These are phyloP conservation scores for Saccharomyces jurei DNA, from an alignment of 805 yeast species.

Conservation along the genomic window DNA sequence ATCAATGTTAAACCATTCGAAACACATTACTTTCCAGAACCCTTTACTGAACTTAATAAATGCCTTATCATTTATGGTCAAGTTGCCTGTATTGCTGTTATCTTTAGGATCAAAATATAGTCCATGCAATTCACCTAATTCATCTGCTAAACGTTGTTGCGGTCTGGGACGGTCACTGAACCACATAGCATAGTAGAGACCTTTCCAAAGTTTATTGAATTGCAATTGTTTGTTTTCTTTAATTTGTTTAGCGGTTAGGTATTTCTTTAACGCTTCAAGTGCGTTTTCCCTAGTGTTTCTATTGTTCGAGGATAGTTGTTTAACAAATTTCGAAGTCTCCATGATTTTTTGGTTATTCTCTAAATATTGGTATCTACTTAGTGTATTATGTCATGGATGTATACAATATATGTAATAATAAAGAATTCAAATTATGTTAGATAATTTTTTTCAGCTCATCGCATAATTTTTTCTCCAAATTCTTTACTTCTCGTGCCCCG, in stretches of 20 bases:
- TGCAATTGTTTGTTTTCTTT: conserved; percentile 41
- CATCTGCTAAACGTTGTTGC: conserved; percentile 75
- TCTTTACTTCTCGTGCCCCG: not conserved
- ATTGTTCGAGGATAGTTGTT: conserved; percentile 75
- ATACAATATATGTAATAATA: not conserved
- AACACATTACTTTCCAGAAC: conserved; percentile 70
- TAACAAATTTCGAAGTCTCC: conserved; percentile 51
- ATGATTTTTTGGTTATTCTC: conserved; percentile 7
- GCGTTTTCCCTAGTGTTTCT: conserved; percentile 68
- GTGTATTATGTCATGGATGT: not conserved
- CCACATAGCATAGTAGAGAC: conserved; percentile 95
- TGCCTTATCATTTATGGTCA: conserved; percentile 23
- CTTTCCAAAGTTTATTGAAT: conserved; percentile 86
- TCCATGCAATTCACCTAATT: conserved; percentile 45
- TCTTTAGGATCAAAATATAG: conserved; percentile 26
- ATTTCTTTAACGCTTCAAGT: conserved; percentile 52
- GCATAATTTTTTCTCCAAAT: not conserved
- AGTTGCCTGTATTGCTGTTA: conserved; percentile 8
- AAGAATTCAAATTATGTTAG: not conserved
- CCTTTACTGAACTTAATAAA: conserved; percentile 54
- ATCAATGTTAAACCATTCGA: conserved; percentile 82
- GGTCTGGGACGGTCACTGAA: conserved; percentile 88
- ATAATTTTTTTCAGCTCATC: conserved; percentile 1
- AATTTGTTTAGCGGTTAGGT: conserved; percentile 40
- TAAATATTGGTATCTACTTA: not conserved